Evolutionary conservation across 129 eudicot genomes (phyloP).

Genomic region (Solidago caesia): DNA sequence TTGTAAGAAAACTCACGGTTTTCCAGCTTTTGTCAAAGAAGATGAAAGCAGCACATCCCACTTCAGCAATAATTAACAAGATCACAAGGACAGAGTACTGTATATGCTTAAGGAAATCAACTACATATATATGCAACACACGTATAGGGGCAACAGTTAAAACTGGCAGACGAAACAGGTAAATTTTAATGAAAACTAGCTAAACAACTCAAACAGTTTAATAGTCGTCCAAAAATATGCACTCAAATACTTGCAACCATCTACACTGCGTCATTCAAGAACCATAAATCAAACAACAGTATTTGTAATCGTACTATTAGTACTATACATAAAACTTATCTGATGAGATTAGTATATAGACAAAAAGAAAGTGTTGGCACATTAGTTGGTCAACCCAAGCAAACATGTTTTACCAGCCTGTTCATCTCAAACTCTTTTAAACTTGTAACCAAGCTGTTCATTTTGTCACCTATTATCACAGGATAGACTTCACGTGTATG

Average conservation of each 20-base stretch:
- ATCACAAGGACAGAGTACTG: slow-evolving; percentile 77
- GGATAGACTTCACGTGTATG: background rate
- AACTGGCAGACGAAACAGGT: background rate
- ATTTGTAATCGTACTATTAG: background rate
- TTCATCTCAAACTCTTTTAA: background rate
- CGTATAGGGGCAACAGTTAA: background rate
- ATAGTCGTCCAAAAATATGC: background rate
- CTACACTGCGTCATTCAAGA: background rate
- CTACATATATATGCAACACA: background rate
- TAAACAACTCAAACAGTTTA: background rate
- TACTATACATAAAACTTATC: background rate
- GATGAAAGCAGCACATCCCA: slow-evolving; percentile 74
- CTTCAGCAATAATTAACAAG: slow-evolving; percentile 64
- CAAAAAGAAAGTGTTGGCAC: background rate
- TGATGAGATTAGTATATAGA: background rate
- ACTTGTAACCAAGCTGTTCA: background rate
- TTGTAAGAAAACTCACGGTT: slow-evolving; percentile 48
- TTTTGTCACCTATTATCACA: background rate
- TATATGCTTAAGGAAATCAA: slow-evolving; percentile 49
- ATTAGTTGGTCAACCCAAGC: background rate
- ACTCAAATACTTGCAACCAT: background rate
- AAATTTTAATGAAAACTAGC: background rate
- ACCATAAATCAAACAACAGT: background rate
- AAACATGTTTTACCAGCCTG: slow-evolving; percentile 8
- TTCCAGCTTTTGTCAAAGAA: slow-evolving; percentile 86